A percentile compares a stretch with the other conserved stretches of the same genome.
Conservation (phyloP, 345 rosid species). For the Citrus cavaleriei region DNA sequence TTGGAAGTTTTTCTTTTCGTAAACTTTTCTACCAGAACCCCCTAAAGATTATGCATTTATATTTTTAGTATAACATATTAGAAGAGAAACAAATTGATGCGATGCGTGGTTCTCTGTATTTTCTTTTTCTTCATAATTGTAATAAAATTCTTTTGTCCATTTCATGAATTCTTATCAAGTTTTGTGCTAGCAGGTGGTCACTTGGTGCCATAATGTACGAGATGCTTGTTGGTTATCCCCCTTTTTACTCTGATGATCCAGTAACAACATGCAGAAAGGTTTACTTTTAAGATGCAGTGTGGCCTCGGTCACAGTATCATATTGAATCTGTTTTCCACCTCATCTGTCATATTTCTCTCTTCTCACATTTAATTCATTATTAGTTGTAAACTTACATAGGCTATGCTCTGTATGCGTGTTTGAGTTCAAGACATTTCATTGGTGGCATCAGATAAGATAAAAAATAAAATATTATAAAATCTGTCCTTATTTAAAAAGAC, state of each 20-base stretch:
- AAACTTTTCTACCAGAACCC: background rate
- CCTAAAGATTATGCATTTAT: background rate
- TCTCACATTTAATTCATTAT: background rate
- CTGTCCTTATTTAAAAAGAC: background rate
- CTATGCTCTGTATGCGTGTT: background rate
- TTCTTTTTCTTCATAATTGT: background rate
- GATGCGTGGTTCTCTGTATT: background rate
- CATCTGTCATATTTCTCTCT: background rate
- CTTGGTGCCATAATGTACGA: slow-evolving; percentile 90
- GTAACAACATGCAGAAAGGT: slow-evolving; percentile 96
- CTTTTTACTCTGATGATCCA: slow-evolving; percentile 82
- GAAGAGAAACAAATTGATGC: background rate
- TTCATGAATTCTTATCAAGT: slow-evolving; percentile 13
- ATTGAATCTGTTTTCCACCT: background rate
- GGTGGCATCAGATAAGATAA: background rate
- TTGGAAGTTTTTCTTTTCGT: background rate
- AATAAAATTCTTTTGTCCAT: slow-evolving; percentile 4
- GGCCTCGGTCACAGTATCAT: background rate
- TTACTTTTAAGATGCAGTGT: background rate
- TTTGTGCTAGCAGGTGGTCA: slow-evolving; percentile 68
- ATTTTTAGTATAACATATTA: background rate
- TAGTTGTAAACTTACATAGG: background rate
- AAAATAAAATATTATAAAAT: background rate
- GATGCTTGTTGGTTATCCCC: slow-evolving; percentile 89
- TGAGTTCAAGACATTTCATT: background rate